Evolutionary conservation across 345 rosid genomes (phyloP), one percentile per base, ranked within the genome.

Genomic region (Luvunga scandens): DNA sequence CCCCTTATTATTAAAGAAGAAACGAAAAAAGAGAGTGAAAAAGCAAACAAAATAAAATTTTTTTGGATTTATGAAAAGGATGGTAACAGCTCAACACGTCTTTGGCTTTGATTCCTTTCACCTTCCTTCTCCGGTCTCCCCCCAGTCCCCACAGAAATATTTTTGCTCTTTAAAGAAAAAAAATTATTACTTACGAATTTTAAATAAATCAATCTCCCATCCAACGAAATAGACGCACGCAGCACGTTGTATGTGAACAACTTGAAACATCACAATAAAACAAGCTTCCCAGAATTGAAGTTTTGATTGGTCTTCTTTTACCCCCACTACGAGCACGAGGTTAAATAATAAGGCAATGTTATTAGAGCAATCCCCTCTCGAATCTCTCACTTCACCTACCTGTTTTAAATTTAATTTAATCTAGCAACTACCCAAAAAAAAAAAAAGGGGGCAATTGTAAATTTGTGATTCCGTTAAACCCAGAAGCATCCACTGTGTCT

Each of bases 21-120:
- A 77, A 68, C 60, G 55, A 27, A 73, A 8, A 69, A 24, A 73
- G 65, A 72, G 63, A 55, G 69, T 71, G 78, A 68, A 78, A 48
- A n/a, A 59, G 22, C 21, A 36, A 33, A 16, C 39, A 67, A 10
- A 6, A 16, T 22, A 68, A 21, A 21, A 27, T 4, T 0, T 5
- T 36, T 53, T 19, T 28, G 22, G 39, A 30, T 64, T 64, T 64
- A 31, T 68, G 79, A 78, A 69, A 72, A 63, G 78, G 72, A 81
- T 79, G 89, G 73, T 65, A 85, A 91, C 94, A 91, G 91, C 93
- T 89, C 97, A 86, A 81, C 98, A 89, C 90, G 93, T 88, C 86
- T 79, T 79, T 82, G 78, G 60, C 75, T 82, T 77, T 45, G 69
- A 77, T 75, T 78, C 79, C 77, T 60, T 18, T 8, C 31, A 2